phyloP scores from a whole-genome alignment of 2,329 filamentous ascomycete species.

The Sporothrix euskadiensis region DNA sequence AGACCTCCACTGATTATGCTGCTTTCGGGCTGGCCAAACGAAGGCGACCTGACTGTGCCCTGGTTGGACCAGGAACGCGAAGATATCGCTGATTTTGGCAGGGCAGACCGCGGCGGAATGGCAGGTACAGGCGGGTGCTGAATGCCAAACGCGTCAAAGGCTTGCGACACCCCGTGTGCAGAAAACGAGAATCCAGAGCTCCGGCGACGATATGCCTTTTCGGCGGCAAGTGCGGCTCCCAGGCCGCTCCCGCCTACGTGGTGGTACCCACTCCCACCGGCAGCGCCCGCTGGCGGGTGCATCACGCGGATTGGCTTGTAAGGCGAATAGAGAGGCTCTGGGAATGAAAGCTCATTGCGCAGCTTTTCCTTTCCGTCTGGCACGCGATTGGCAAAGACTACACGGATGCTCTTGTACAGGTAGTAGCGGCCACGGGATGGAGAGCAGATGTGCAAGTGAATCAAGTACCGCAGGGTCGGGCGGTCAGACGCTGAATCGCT shows the following conservation, averaged over 20 bases:
- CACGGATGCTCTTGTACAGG: conserved; percentile 85
- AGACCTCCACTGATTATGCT: not conserved
- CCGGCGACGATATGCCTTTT: conserved; percentile 60
- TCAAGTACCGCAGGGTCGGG: conserved; percentile 81
- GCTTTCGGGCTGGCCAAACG: conserved; percentile 46
- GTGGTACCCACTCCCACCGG: conserved; percentile 30
- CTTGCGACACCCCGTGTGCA: conserved; percentile 33
- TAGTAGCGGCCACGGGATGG: conserved; percentile 81
- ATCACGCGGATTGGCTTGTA: conserved; percentile 71
- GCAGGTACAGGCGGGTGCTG: conserved; percentile 34
- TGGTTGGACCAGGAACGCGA: conserved; percentile 31
- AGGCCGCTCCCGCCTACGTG: conserved; percentile 41
- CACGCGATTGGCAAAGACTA: conserved; percentile 95
- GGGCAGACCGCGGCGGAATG: conserved; percentile 19
- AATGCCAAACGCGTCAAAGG: conserved; percentile 43
- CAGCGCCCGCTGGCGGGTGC: conserved; percentile 40
- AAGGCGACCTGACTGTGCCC: conserved; percentile 52
- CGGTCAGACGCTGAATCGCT: conserved; percentile 48
- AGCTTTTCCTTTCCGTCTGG: conserved; percentile 94
- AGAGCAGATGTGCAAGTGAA: conserved; percentile 91
- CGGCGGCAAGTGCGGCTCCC: conserved; percentile 55
- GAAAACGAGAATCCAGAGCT: conserved; percentile 54
- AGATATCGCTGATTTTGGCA: conserved; percentile 29
- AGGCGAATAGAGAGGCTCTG: conserved; percentile 80
- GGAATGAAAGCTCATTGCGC: conserved; percentile 83